Percentiles rank a stretch among this genome's conserved stretches.
These are phyloP conservation scores for Vigna reflexopilosa DNA, from an alignment of 306 rosid genomes.

Conservation along the genomic window DNA sequence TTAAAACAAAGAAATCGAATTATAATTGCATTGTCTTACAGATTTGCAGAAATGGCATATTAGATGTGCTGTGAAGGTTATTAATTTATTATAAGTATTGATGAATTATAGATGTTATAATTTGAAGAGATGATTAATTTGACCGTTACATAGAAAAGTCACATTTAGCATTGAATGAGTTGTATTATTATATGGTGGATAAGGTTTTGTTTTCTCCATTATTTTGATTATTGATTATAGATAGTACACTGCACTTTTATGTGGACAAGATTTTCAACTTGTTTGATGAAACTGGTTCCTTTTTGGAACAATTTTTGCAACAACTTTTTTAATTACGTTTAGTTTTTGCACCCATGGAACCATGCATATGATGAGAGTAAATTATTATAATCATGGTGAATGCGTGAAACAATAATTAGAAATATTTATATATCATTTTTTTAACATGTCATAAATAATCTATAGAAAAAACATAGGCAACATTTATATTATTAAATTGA, in stretches of 20 bases:
- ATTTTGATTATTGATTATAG: not conserved
- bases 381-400: not conserved
- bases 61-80: too few species aligned
- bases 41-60: too few species aligned
- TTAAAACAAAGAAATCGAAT: not conserved
- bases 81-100: not conserved
- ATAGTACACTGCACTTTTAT: not conserved
- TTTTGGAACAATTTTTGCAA: not conserved
- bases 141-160: not conserved
- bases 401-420: too few species aligned
- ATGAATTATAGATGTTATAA: not conserved
- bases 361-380: not conserved
- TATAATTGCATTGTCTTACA: too few species aligned
- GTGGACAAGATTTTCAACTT: not conserved
- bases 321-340: not conserved
- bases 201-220: not conserved
- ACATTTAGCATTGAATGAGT: constrained; percentile 11
- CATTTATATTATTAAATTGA: too few species aligned
- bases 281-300: not conserved
- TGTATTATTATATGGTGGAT: not conserved
- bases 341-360: not conserved
- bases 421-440: too few species aligned
- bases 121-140: not conserved
- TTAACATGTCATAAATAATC: too few species aligned
- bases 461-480: too few species aligned